A percentile compares a stretch with the other conserved stretches of the same genome.
Evolutionary conservation across 2,329 filamentous ascomycete genomes (phyloP).

Genomic region (Aspergillus fructus): DNA sequence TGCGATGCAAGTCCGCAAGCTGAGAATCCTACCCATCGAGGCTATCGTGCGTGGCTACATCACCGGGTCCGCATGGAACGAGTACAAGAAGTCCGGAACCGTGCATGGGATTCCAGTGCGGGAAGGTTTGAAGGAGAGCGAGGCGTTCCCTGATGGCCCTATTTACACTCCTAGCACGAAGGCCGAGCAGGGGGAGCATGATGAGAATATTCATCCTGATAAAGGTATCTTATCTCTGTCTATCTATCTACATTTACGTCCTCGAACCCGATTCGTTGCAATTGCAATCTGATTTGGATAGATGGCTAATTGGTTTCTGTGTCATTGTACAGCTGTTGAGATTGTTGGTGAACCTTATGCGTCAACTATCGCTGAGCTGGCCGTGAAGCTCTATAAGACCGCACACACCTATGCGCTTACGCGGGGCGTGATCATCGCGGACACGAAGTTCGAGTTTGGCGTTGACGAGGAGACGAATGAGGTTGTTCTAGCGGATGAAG

Average conservation of each 20-base stretch:
- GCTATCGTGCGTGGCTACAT: slow-evolving; percentile 89
- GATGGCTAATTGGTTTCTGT: neutral
- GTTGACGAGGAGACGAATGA: slow-evolving; percentile 64
- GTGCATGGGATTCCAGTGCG: slow-evolving; percentile 75
- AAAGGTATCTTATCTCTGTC: slow-evolving; percentile 45
- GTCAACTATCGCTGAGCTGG: slow-evolving; percentile 62
- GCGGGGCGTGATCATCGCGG: slow-evolving; percentile 73
- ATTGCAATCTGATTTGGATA: neutral
- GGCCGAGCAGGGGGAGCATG: slow-evolving; percentile 73
- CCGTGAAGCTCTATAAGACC: slow-evolving; percentile 62
- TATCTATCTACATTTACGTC: neutral
- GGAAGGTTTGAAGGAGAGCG: slow-evolving; percentile 67
- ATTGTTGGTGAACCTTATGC: slow-evolving; percentile 68
- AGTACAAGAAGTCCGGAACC: slow-evolving; percentile 71
- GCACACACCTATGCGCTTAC: slow-evolving; percentile 47
- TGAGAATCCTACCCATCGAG: slow-evolving; percentile 75
- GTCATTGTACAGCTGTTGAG: slow-evolving; percentile 43
- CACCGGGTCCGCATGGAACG: slow-evolving; percentile 79
- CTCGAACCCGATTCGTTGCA: neutral
- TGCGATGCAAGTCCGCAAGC: slow-evolving; percentile 73
- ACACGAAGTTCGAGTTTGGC: slow-evolving; percentile 77
- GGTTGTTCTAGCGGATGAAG: slow-evolving; percentile 78
- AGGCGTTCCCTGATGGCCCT: slow-evolving; percentile 64
- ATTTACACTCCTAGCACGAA: slow-evolving; percentile 84
- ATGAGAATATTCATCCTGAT: slow-evolving; percentile 81